A percentile compares a stretch with the other conserved stretches of the same genome.
Evolutionary conservation across 148 eudicot genomes (phyloP).

Genomic region (Persicaria maculosa): DNA sequence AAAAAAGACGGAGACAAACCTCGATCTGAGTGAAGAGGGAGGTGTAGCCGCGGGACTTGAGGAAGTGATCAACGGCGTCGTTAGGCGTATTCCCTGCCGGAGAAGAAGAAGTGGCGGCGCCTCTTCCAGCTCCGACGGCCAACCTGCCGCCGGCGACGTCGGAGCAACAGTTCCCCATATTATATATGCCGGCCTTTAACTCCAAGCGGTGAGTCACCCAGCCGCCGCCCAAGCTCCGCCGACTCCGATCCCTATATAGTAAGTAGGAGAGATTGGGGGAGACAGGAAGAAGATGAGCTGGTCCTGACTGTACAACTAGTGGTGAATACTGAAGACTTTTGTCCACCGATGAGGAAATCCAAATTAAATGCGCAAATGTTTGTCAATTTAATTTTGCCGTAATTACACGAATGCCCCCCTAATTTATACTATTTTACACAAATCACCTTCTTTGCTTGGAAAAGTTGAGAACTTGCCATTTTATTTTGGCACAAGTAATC

Average conservation of each 20-base stretch:
- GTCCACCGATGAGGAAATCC: slow-evolving; percentile 5
- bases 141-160: slow-evolving; percentile 60
- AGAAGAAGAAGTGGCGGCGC: slow-evolving; percentile 21
- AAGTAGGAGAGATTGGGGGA: neutral
- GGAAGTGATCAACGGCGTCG: slow-evolving; percentile 70
- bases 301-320: slow-evolving; percentile 3
- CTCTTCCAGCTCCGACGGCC: slow-evolving; percentile 74
- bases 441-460: neutral
- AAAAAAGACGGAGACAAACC: slow-evolving; percentile 29
- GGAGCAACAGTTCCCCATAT: slow-evolving; percentile 95
- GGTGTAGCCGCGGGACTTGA: slow-evolving; percentile 59
- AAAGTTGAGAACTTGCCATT: too few relatives aligned
- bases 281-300: neutral
- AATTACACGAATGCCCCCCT: neutral
- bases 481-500: too few relatives aligned
- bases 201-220: neutral
- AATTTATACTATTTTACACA: neutral
- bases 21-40: slow-evolving; percentile 86
- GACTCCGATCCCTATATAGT: neutral
- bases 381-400: neutral
- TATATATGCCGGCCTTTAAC: neutral
- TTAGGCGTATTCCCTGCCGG: slow-evolving; percentile 31
- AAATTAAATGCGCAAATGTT: slow-evolving; percentile 12
- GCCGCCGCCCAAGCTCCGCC: neutral
- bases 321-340: slow-evolving; percentile 6